Conservation (phyloP, 106 monocot genomes). For the Hemerocallis citrina region DNA sequence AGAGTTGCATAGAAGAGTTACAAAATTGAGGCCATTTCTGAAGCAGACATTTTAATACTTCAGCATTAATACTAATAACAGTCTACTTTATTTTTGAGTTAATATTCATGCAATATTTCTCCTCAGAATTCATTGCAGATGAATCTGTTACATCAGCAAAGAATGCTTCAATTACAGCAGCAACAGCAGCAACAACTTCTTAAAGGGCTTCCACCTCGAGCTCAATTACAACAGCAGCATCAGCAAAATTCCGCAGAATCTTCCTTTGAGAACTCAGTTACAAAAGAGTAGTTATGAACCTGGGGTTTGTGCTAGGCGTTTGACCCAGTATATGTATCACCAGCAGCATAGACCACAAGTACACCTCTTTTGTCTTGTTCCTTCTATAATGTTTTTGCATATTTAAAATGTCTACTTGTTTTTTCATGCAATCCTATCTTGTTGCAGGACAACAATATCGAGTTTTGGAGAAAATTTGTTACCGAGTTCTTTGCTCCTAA, state of each 20-base stretch:
- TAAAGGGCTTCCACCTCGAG: slow-evolving; percentile 17
- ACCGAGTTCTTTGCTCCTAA: slow-evolving; percentile 61
- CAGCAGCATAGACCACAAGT: slow-evolving; percentile 86
- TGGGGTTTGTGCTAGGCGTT: slow-evolving; percentile 73
- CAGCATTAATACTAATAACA: too few species aligned
- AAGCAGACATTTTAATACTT: too few species aligned
- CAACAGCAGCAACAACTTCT: slow-evolving; percentile 40
- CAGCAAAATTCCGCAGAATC: slow-evolving; percentile 33
- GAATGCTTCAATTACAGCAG: slow-evolving; percentile 36
- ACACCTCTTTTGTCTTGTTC: slow-evolving; percentile 6
- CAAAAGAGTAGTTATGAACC: slow-evolving; percentile 63
- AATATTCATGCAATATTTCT: too few species aligned
- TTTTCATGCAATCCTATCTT: not conserved
- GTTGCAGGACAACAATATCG: slow-evolving; percentile 85
- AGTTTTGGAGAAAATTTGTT: slow-evolving; percentile 79
- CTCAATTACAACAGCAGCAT: slow-evolving; percentile 38
- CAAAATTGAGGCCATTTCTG: too few species aligned
- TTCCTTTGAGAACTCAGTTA: slow-evolving; percentile 44
- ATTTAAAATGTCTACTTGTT: not conserved
- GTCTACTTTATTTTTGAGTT: too few species aligned
- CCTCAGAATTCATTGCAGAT: slow-evolving; percentile 23
- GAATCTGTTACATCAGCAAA: slow-evolving; percentile 35
- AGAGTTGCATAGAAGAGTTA: too few species aligned
- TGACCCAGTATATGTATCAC: slow-evolving; percentile 93
- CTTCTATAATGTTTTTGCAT: too few species aligned